Evolutionary conservation across 2,329 filamentous ascomycete species (phyloP).

Genomic region (Fusarium keratoplasticum): DNA sequence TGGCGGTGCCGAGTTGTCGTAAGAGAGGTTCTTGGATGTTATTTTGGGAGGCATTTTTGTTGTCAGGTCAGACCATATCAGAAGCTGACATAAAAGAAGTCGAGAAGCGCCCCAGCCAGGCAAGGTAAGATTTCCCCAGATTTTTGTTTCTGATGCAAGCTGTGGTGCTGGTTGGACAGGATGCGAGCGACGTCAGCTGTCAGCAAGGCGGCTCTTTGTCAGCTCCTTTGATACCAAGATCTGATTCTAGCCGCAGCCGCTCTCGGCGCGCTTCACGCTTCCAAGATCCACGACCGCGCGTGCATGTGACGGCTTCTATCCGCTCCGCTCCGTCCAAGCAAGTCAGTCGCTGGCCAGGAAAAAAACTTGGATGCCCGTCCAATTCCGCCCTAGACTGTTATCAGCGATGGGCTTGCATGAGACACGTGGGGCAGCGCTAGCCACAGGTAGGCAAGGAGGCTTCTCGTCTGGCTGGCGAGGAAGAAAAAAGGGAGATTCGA

Average conservation of each 20-base stretch:
- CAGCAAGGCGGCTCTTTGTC: constrained; percentile 30
- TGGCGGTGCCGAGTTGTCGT: constrained; percentile 69
- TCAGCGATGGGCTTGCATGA: constrained; percentile 21
- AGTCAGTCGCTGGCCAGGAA: not conserved
- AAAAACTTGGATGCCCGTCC: constrained; percentile 5
- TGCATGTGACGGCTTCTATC: constrained; percentile 1
- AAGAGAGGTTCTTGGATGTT: constrained; percentile 77
- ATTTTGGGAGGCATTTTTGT: constrained; percentile 67
- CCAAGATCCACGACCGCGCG: constrained; percentile 13
- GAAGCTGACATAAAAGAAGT: constrained; percentile 3
- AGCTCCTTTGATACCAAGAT: constrained; percentile 9
- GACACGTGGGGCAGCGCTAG: constrained; percentile 21
- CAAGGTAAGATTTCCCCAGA: not conserved
- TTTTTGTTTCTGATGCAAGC: not conserved
- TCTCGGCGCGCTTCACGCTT: constrained; percentile 2
- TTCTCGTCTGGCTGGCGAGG: not conserved
- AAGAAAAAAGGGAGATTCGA: not conserved
- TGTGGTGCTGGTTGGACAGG: constrained; percentile 26
- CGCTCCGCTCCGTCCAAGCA: not conserved
- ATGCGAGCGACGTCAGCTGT: constrained; percentile 4
- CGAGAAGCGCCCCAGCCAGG: not conserved
- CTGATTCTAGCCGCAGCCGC: constrained; percentile 10
- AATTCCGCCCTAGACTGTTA: constrained; percentile 20
- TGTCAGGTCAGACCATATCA: not conserved
- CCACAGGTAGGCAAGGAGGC: constrained; percentile 3